phyloP scores from a whole-genome alignment of 2,329 filamentous ascomycete genomes.

The Aureobasidium lini region DNA sequence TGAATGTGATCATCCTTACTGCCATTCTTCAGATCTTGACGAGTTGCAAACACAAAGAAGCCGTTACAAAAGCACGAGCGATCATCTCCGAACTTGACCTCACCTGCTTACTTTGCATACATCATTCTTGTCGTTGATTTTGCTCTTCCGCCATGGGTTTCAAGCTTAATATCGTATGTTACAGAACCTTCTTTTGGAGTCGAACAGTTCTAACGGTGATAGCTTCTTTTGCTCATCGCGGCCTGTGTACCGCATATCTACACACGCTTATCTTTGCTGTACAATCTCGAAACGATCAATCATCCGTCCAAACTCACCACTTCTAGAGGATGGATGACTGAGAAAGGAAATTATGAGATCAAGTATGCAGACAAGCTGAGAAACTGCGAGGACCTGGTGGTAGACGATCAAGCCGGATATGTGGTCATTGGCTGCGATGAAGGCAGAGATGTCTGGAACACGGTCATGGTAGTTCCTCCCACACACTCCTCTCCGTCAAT shows the following conservation, averaged over 20 bases:
- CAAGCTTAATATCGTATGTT: neutral
- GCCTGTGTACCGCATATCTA: neutral
- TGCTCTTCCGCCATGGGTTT: neutral
- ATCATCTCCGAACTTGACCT: neutral
- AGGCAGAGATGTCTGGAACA: slow-evolving; percentile 38
- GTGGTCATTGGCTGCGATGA: slow-evolving; percentile 38
- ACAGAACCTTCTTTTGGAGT: too few relatives aligned
- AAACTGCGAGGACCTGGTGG: slow-evolving; percentile 38
- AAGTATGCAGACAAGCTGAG: slow-evolving; percentile 30
- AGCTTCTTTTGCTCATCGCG: neutral
- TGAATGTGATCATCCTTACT: too few relatives aligned
- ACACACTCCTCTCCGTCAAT: too few relatives aligned
- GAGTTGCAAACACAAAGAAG: neutral
- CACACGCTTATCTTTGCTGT: slow-evolving; percentile 1
- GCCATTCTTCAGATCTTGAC: too few relatives aligned
- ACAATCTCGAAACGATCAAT: neutral
- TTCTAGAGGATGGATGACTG: slow-evolving; percentile 7
- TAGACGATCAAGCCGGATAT: slow-evolving; percentile 30
- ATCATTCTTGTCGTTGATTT: neutral
- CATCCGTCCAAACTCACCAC: neutral
- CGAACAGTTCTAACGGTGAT: neutral
- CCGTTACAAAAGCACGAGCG: neutral
- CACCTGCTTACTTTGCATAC: neutral
- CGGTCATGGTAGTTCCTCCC: slow-evolving; percentile 43
- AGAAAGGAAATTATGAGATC: slow-evolving; percentile 21